Base-by-base conservation (phyloP, 805 yeast species). In the Hanseniaspora guilliermondii region DNA sequence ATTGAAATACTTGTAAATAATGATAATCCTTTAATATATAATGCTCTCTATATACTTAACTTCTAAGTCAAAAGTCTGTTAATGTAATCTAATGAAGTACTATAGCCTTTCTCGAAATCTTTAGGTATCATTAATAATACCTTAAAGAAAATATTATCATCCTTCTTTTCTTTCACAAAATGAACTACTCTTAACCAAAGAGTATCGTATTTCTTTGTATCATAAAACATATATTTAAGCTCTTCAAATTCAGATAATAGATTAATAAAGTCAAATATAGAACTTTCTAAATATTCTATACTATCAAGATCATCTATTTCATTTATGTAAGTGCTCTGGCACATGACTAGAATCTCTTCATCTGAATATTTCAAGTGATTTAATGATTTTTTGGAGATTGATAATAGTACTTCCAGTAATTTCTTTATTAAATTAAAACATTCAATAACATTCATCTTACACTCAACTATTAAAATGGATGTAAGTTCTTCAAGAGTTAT, bases 171-270 rank as follows among this genome's bases (percentile, higher is more conserved):
- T n/a, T 36, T 44, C 16, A 30, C 49, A 30, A 25, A 52, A 36
- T 52, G 45, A 27, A 52, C 32, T 4, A 52, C 21, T 37, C 55
- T 52, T 27, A 44, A 16, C 55, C 55, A 52, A 8, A 52, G n/a
- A 14, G 49, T 44, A 11, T 52, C 45, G 3, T 44, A 52, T 19
- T 17, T 16, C n/a, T 36, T 44, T 2, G 46, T 32, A n/a, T 37
- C 22, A 6, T 17, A 37, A 19, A 52, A 52, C 16, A 35, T 21
- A n/a, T 22, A 42, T 30, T 44, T 52, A 9, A 32, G 22, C n/a
- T 52, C 55, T 19, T 19, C 24, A 30, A 52, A 52, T 12, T 52
- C 55, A 19, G 44, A 36, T 19, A 52, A 12, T 16, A 52, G 16
- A 21, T 42, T 40, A 9, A 52, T 37, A 24, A 52, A 52, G 25